A percentile compares a stretch with the other conserved stretches of the same genome.
These are phyloP conservation scores for Loxodes magnus DNA, from an alignment of 73 alveolate species.

Conservation along the genomic window DNA sequence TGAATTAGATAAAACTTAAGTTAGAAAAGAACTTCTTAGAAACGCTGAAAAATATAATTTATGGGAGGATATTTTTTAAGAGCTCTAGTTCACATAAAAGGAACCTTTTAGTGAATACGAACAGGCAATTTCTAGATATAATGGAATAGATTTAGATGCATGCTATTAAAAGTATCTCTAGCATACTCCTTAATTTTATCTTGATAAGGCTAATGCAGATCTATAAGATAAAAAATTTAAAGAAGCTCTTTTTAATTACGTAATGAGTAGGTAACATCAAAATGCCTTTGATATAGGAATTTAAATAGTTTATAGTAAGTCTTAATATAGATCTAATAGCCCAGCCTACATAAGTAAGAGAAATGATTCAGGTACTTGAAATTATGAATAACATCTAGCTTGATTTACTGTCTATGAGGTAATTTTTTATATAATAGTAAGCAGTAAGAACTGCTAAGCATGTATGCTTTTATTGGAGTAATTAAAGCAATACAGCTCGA, in stretches of 20 bases:
- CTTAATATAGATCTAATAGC: not conserved
- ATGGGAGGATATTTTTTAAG: not conserved
- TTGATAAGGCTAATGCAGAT: not conserved
- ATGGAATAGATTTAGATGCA: not conserved
- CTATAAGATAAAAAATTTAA: not conserved
- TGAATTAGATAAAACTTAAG: too few relatives aligned
- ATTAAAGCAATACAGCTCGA: too few relatives aligned
- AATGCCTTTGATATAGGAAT: not conserved
- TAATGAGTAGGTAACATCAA: not conserved
- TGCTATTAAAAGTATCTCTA: not conserved
- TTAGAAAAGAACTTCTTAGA: too few relatives aligned
- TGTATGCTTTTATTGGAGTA: too few relatives aligned
- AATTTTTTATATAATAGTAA: too few relatives aligned
- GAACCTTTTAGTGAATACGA: not conserved
- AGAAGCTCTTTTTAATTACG: not conserved
- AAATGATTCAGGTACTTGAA: not conserved
- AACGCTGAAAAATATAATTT: too few relatives aligned
- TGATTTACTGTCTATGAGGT: not conserved
- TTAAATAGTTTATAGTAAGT: not conserved
- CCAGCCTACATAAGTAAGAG: too few relatives aligned
- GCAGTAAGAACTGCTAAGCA: too few relatives aligned
- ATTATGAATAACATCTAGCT: not conserved
- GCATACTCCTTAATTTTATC: not conserved
- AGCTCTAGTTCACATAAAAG: not conserved
- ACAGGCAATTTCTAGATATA: not conserved